Conservation (phyloP, 2,329 filamentous ascomycete genomes). For the Ophiostoma montium region DNA sequence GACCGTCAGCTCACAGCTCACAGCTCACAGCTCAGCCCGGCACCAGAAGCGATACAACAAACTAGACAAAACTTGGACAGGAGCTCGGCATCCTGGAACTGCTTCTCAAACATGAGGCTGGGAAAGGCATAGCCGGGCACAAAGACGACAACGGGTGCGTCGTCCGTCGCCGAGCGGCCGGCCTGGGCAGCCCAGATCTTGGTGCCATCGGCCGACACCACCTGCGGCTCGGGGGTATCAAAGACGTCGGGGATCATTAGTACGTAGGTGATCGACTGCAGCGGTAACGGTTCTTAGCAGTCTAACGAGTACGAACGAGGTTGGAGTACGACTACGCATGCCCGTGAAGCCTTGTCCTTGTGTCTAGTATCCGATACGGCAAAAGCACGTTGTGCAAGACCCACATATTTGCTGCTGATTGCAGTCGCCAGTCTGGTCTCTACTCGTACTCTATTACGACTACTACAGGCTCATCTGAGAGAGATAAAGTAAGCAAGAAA, state of each 20-base stretch:
- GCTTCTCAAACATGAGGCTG: conserved; percentile 6
- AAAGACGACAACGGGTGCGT: conserved; percentile 7
- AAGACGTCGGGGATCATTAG: conserved; percentile 4
- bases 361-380: too few species aligned
- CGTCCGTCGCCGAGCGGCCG: conserved; percentile 2
- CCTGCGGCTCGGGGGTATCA: neutral
- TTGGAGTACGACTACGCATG: too few species aligned
- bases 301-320: too few species aligned
- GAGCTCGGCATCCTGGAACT: conserved; percentile 8
- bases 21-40: neutral
- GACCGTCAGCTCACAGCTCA: too few species aligned
- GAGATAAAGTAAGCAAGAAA: too few species aligned
- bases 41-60: neutral
- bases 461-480: too few species aligned
- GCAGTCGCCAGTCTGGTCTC: too few species aligned
- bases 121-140: conserved; percentile 9
- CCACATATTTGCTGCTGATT: too few species aligned
- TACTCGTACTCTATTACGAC: too few species aligned
- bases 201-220: conserved; percentile 9
- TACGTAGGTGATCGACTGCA: neutral
- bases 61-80: conserved; percentile 8
- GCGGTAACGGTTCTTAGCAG: too few species aligned
- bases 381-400: too few species aligned
- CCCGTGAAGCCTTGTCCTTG: too few species aligned
- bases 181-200: conserved; percentile 9